Percentiles rank a stretch among this genome's conserved stretches.
These are phyloP conservation scores for Cerioporus squamosus DNA, from an alignment of 1,284 basidiomycete genomes.

Conservation along the genomic window DNA sequence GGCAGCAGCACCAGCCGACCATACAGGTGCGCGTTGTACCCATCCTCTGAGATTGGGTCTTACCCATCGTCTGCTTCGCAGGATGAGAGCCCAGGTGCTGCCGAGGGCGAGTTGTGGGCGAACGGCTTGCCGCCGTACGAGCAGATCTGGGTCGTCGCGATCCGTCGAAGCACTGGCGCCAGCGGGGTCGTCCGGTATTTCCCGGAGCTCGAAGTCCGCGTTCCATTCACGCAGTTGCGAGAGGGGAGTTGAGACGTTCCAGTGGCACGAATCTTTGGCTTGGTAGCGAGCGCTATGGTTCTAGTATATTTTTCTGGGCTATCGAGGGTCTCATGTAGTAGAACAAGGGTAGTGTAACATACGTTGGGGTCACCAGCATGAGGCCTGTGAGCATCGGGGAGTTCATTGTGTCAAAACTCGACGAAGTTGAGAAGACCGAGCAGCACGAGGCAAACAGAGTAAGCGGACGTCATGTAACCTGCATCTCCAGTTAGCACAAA, in stretches of 20 bases:
- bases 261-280: too few species aligned
- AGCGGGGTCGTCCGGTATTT: not conserved
- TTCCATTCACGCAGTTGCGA: not conserved
- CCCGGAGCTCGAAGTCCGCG: slow-evolving; percentile 1
- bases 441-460: slow-evolving; percentile 24
- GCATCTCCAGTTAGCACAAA: not conserved
- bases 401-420: slow-evolving; percentile 7
- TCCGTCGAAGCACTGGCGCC: not conserved
- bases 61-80: not conserved
- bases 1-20: not conserved
- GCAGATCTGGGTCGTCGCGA: slow-evolving; percentile 1
- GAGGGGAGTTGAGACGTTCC: not conserved
- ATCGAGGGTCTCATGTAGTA: too few species aligned
- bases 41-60: not conserved
- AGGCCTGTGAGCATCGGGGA: too few species aligned
- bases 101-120: not conserved
- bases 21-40: not conserved
- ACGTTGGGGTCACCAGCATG: too few species aligned
- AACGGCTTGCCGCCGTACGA: not conserved
- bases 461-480: slow-evolving; percentile 27
- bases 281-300: too few species aligned
- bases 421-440: slow-evolving; percentile 24
- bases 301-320: too few species aligned
- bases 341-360: too few species aligned
- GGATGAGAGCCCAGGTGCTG: not conserved